phyloP scores from a whole-genome alignment of 2,329 filamentous ascomycete species.

The Thelonectria rubi region DNA sequence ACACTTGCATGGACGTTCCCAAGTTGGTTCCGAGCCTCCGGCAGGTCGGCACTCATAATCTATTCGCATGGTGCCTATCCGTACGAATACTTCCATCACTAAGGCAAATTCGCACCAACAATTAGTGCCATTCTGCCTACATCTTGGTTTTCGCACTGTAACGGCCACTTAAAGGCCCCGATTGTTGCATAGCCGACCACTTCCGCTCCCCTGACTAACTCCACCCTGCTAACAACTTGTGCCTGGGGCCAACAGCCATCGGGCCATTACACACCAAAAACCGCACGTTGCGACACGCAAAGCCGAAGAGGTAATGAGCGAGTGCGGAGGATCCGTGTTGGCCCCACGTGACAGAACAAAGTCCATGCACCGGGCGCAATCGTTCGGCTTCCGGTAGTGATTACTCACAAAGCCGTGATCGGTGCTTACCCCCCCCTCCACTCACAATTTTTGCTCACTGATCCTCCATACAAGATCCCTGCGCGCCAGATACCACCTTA shows the following conservation, averaged over 20 bases:
- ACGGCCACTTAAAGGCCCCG: neutral
- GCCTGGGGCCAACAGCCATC: neutral
- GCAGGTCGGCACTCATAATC: too few relatives aligned
- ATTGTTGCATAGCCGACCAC: neutral
- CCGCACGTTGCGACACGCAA: neutral
- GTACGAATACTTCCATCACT: too few relatives aligned
- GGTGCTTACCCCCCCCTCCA: slow-evolving; percentile 14
- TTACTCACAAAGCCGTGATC: slow-evolving; percentile 21
- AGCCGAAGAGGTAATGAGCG: neutral
- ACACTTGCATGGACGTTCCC: too few relatives aligned
- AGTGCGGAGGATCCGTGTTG: neutral
- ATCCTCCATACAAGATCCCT: slow-evolving; percentile 5
- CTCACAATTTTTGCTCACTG: slow-evolving; percentile 17
- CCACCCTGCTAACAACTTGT: neutral
- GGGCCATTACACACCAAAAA: neutral
- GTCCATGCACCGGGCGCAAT: neutral
- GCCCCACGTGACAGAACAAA: slow-evolving; percentile 10
- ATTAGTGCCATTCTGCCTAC: too few relatives aligned
- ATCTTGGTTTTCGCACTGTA: neutral
- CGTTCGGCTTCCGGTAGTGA: neutral
- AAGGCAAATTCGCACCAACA: too few relatives aligned
- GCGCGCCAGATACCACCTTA: slow-evolving; percentile 9
- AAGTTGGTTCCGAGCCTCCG: too few relatives aligned
- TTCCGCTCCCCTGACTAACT: neutral
- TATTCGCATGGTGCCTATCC: too few relatives aligned